Conservation (phyloP, 495 filamentous ascomycete species). For the Lasiosphaeria miniovina region DNA sequence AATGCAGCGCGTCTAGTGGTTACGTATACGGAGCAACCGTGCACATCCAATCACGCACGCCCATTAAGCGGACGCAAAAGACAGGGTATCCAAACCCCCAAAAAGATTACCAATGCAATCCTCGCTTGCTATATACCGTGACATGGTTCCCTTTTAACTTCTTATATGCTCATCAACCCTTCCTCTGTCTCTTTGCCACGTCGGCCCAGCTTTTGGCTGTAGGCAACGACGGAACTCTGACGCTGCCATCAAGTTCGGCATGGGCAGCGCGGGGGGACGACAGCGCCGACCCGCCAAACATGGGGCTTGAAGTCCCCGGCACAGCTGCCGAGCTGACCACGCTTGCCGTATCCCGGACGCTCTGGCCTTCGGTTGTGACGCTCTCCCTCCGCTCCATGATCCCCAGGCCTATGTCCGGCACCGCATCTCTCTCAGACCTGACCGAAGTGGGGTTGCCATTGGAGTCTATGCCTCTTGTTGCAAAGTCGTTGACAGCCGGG, state of each 20-base stretch:
- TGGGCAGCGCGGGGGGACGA: conserved; percentile 25
- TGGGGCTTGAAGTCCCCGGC: conserved; percentile 14
- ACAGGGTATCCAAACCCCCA: no score
- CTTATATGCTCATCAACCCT: background rate
- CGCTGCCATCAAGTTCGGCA: conserved; percentile 13
- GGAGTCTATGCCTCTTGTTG: conserved; percentile 1
- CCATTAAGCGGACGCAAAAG: no score
- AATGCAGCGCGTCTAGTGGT: no score
- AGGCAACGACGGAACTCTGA: conserved; percentile 26
- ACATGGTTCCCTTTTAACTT: no score
- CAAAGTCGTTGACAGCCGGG: conserved; percentile 4
- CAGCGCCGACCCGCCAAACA: conserved; percentile 14
- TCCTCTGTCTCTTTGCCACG: conserved; percentile 20
- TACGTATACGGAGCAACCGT: no score
- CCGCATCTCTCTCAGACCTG: background rate
- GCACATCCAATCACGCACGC: no score
- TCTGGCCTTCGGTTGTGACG: conserved; percentile 5
- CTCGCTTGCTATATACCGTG: no score
- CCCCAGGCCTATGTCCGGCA: conserved; percentile 16
- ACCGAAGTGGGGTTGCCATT: background rate
- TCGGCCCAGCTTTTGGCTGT: conserved; percentile 36
- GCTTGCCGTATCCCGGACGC: conserved; percentile 18
- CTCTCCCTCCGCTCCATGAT: conserved; percentile 23
- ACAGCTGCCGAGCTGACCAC: conserved; percentile 15
- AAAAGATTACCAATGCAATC: no score